These are phyloP conservation scores for Apostasia ramifera DNA, from an alignment of 106 monocot genomes.

Conservation along the genomic window DNA sequence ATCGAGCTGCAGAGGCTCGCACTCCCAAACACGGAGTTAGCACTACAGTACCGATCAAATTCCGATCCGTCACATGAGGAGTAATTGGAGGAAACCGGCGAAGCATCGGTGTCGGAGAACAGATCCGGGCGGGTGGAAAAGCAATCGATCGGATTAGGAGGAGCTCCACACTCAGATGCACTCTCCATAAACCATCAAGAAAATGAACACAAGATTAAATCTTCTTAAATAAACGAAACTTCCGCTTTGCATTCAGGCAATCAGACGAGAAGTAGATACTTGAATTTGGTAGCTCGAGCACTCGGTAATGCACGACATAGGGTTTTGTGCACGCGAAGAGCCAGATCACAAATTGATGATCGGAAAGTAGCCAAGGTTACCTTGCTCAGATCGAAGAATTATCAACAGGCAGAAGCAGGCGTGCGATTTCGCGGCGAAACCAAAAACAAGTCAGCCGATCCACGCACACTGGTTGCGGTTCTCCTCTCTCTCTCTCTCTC, in stretches of 20 bases:
- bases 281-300: neutral
- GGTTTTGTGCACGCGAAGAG: neutral
- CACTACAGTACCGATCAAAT: slow-evolving; percentile 73
- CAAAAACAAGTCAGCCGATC: neutral
- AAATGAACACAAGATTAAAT: neutral
- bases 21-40: slow-evolving; percentile 63
- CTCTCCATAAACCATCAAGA: slow-evolving; percentile 3
- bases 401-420: no score
- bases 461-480: neutral
- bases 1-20: slow-evolving; percentile 63
- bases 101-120: slow-evolving; percentile 18
- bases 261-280: neutral
- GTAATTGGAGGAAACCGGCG: slow-evolving; percentile 18
- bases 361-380: neutral
- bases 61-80: slow-evolving; percentile 71
- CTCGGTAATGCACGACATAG: neutral
- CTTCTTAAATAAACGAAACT: neutral
- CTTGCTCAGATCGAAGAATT: slow-evolving; percentile 4
- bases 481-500: neutral
- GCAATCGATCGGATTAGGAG: slow-evolving; percentile 8
- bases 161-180: neutral
- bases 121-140: neutral
- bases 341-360: neutral
- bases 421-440: neutral
- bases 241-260: neutral